A percentile compares a stretch with the other conserved stretches of the same genome.
phyloP scores from a whole-genome alignment of 768 basidiomycete genomes.

The Roridomyces roridus region DNA sequence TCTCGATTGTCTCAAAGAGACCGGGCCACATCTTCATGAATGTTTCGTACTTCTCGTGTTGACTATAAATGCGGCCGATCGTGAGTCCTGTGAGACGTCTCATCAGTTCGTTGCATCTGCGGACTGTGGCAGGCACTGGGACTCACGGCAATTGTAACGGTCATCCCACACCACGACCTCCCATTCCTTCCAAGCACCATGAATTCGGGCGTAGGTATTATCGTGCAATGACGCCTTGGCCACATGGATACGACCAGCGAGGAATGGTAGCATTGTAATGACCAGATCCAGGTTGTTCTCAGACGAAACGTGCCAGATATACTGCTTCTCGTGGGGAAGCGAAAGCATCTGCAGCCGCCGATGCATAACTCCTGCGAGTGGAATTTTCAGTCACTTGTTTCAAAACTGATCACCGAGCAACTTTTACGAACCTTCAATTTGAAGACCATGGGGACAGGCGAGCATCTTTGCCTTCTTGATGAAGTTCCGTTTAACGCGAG shows the following conservation, averaged over 20 bases:
- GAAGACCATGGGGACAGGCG: slow-evolving; percentile 3
- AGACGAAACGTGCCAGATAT: slow-evolving; percentile 14
- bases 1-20: slow-evolving; percentile 22
- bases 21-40: slow-evolving; percentile 22
- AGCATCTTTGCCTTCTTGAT: slow-evolving; percentile 1
- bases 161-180: slow-evolving; percentile 28
- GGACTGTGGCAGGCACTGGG: too few species aligned
- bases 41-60: slow-evolving; percentile 19
- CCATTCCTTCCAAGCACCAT: slow-evolving; percentile 29
- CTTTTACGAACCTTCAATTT: slow-evolving; percentile 11
- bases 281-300: slow-evolving; percentile 7
- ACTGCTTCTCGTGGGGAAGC: slow-evolving; percentile 6
- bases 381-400: neutral
- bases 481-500: slow-evolving; percentile 11
- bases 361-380: slow-evolving; percentile 5
- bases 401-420: neutral
- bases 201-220: slow-evolving; percentile 25
- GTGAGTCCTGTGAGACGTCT: slow-evolving; percentile 20
- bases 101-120: too few species aligned
- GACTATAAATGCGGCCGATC: slow-evolving; percentile 23
- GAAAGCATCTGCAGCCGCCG: neutral
- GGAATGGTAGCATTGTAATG: slow-evolving; percentile 20
- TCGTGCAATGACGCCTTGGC: slow-evolving; percentile 20
- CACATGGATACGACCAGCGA: slow-evolving; percentile 15
- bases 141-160: slow-evolving; percentile 21